Evolutionary conservation across 768 basidiomycete genomes (phyloP).

Genomic region (Exidia glandulosa): DNA sequence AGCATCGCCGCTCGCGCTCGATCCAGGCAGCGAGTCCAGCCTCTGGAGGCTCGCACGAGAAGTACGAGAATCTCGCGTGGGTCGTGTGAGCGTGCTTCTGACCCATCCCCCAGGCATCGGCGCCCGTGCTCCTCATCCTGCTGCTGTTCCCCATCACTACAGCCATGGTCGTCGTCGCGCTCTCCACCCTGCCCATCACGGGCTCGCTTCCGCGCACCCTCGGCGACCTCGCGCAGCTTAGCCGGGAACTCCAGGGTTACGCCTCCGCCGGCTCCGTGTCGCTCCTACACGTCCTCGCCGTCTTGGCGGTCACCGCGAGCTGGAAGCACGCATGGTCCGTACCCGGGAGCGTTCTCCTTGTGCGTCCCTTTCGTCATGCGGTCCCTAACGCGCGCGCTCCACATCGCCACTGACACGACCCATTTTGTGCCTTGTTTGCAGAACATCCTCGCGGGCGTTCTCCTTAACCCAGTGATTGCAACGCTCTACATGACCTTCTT

Average conservation of each 20-base stretch:
- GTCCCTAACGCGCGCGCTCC: slow-evolving; percentile 6
- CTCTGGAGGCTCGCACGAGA: slow-evolving; percentile 31
- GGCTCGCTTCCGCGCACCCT: slow-evolving; percentile 67
- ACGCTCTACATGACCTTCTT: slow-evolving; percentile 72
- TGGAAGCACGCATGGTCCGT: slow-evolving; percentile 99
- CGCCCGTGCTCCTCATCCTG: slow-evolving; percentile 59
- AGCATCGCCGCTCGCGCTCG: slow-evolving; percentile 32
- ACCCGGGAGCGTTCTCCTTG: slow-evolving; percentile 88
- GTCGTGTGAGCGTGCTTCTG: too few relatives aligned
- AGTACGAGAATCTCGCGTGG: slow-evolving; percentile 7
- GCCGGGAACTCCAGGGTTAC: slow-evolving; percentile 66
- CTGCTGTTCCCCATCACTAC: slow-evolving; percentile 65
- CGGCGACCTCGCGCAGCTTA: slow-evolving; percentile 63
- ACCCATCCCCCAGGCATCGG: slow-evolving; percentile 7
- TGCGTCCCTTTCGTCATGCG: slow-evolving; percentile 20
- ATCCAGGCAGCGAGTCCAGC: slow-evolving; percentile 38
- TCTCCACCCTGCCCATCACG: slow-evolving; percentile 55
- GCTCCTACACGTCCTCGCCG: slow-evolving; percentile 66
- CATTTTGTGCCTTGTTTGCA: slow-evolving; percentile 20
- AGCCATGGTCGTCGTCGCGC: slow-evolving; percentile 30
- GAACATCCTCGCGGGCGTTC: slow-evolving; percentile 84
- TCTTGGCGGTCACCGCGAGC: slow-evolving; percentile 71
- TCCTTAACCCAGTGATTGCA: slow-evolving; percentile 75
- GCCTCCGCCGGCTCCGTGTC: slow-evolving; percentile 56
- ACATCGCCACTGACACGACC: slow-evolving; percentile 7